Evolutionary conservation across 2,329 filamentous ascomycete genomes (phyloP).

Genomic region (Teratosphaeria nubilosa): DNA sequence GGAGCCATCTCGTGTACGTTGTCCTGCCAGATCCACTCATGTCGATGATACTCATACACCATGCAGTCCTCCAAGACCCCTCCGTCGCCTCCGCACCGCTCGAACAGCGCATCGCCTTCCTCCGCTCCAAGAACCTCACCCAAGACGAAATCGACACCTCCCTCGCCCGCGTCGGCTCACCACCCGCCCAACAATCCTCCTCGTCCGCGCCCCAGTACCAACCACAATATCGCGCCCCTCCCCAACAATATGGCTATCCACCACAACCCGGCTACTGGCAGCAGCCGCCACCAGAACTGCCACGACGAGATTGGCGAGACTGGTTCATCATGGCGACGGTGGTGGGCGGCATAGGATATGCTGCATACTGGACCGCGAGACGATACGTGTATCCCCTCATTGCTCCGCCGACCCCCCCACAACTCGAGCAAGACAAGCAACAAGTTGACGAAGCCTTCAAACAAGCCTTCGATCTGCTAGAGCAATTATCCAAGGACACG

Average conservation of each 20-base stretch:
- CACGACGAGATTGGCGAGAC: constrained; percentile 88
- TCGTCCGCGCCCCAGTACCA: constrained; percentile 32
- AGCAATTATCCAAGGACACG: constrained; percentile 86
- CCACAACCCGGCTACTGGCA: constrained; percentile 39
- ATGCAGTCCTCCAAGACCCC: constrained; percentile 80
- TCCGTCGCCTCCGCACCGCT: constrained; percentile 81
- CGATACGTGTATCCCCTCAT: constrained; percentile 88
- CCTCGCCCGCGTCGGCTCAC: constrained; percentile 62
- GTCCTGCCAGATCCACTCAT: not conserved
- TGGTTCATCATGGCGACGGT: constrained; percentile 99
- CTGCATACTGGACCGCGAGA: constrained; percentile 79
- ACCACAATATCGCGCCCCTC: constrained; percentile 16
- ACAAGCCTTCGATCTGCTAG: constrained; percentile 79
- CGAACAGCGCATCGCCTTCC: constrained; percentile 84
- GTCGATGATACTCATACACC: not conserved
- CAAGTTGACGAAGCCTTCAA: constrained; percentile 89
- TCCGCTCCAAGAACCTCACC: constrained; percentile 93
- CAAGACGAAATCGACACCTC: constrained; percentile 88
- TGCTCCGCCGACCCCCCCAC: constrained; percentile 83
- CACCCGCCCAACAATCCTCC: constrained; percentile 18
- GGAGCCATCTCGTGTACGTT: constrained; percentile 50
- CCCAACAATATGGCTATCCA: constrained; percentile 31
- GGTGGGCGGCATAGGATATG: constrained; percentile 79
- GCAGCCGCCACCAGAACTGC: constrained; percentile 49
- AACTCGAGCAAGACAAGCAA: constrained; percentile 88